Conservation (phyloP, 208 protist species). For the Leishmania amazonensis region DNA sequence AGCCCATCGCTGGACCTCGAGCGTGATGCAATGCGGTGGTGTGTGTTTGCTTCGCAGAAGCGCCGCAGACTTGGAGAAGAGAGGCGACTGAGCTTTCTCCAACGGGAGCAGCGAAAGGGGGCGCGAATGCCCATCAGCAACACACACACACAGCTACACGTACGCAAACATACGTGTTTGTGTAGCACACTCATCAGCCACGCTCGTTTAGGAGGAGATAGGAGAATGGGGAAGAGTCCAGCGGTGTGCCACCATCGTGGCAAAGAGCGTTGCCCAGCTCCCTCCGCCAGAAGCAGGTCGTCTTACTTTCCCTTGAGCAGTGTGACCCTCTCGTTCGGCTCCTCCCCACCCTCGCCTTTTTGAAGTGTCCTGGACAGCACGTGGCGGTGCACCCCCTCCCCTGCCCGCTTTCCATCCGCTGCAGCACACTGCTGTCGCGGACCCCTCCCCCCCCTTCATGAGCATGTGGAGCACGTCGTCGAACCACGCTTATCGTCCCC, state of each 20-base stretch:
- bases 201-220: too few species aligned
- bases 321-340: constrained; percentile 5
- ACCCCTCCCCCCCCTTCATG: constrained; percentile 6
- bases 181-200: too few species aligned
- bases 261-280: too few species aligned
- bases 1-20: neutral
- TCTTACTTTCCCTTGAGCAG: constrained; percentile 21
- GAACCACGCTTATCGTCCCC: constrained; percentile 13
- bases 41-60: too few species aligned
- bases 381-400: constrained; percentile 23
- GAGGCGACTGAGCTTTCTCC: too few species aligned
- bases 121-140: too few species aligned
- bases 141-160: too few species aligned
- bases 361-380: constrained; percentile 17
- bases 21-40: neutral
- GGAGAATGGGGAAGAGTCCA: too few species aligned
- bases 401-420: constrained; percentile 9
- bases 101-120: too few species aligned
- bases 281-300: constrained; percentile 8
- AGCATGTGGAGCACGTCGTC: constrained; percentile 22
- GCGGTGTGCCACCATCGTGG: too few species aligned
- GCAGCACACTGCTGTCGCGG: constrained; percentile 19
- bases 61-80: too few species aligned
- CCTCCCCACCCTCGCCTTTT: constrained; percentile 13
- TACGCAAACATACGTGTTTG: too few species aligned